These are phyloP conservation scores for Diaporthe longicolla DNA, from an alignment of 2,329 filamentous ascomycete species.

Conservation along the genomic window DNA sequence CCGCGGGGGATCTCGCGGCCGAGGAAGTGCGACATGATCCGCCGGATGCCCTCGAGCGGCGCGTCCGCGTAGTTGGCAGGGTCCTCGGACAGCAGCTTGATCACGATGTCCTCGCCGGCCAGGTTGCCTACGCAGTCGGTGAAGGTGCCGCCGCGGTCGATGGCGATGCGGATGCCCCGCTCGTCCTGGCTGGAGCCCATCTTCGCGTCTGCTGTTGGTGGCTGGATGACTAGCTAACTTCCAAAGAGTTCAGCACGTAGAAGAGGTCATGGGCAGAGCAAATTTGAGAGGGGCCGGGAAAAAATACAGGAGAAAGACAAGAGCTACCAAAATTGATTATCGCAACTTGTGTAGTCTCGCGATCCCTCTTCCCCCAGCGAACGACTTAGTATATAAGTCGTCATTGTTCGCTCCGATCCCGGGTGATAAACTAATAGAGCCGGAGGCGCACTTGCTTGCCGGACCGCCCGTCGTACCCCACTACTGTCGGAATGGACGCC, in stretches of 20 bases:
- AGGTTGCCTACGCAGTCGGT: constrained; percentile 92
- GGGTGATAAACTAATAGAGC: not conserved
- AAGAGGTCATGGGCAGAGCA: not conserved
- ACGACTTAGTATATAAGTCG: not conserved
- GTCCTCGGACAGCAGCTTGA: constrained; percentile 84
- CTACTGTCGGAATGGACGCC: not conserved
- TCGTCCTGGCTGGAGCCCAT: constrained; percentile 56
- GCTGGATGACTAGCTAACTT: not conserved
- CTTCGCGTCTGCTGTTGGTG: constrained; percentile 10
- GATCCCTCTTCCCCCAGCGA: not conserved
- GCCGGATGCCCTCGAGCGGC: constrained; percentile 89
- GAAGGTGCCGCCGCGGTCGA: constrained; percentile 88
- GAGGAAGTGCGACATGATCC: constrained; percentile 85
- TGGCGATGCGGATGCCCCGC: constrained; percentile 81
- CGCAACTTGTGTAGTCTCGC: too few species aligned
- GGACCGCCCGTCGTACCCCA: constrained; percentile 15
- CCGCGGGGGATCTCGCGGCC: constrained; percentile 83
- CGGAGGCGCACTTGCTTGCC: not conserved
- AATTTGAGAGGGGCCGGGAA: not conserved
- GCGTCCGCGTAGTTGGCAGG: constrained; percentile 92
- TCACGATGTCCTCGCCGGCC: constrained; percentile 55
- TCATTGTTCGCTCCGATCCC: constrained; percentile 24
- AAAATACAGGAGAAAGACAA: not conserved
- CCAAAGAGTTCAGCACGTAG: not conserved
- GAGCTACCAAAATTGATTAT: not conserved